phyloP scores from a whole-genome alignment of 352 stramenopile genomes.

The Phytophthora sp. region DNA sequence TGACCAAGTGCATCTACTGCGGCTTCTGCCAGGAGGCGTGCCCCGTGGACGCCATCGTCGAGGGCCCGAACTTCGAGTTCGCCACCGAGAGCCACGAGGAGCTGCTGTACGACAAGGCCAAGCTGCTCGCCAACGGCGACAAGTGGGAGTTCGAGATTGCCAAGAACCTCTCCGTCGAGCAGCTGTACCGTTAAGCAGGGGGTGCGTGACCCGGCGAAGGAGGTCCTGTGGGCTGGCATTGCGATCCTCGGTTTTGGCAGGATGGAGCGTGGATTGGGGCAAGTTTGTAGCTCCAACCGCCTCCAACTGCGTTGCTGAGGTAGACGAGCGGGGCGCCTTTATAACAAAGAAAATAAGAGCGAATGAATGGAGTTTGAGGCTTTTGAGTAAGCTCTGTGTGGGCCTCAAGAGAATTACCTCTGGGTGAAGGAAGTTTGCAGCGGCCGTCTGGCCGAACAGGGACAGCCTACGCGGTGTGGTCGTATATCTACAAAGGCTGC shows the following conservation, averaged over 20 bases:
- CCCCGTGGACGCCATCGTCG: conserved; percentile 99
- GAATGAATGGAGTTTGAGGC: conserved; percentile 34
- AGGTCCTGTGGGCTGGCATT: not conserved
- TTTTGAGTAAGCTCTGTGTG: conserved; percentile 4
- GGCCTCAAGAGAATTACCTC: no score
- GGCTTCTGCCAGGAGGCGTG: conserved; percentile 96
- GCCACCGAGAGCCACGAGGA: conserved; percentile 99
- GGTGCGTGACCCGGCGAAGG: conserved; percentile 8
- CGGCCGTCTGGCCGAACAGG: no score
- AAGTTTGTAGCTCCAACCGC: conserved; percentile 14
- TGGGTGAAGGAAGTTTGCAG: no score
- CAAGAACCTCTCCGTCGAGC: conserved; percentile 98
- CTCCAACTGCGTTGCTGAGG: not conserved
- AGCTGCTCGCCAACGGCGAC: conserved; percentile 99
- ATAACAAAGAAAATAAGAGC: conserved; percentile 43
- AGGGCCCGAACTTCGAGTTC: conserved; percentile 99
- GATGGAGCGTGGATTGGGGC: not conserved
- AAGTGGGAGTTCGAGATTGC: conserved; percentile 99
- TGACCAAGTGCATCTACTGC: conserved; percentile 99
- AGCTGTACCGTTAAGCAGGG: conserved; percentile 97
- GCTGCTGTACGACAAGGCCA: conserved; percentile 99
- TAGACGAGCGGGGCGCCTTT: conserved; percentile 23
- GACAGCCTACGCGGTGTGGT: no score
- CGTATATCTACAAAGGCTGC: conserved; percentile 4
- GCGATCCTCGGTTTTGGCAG: not conserved